A percentile compares a stretch with the other conserved stretches of the same genome.
Conservation (phyloP, 352 stramenopile genomes). For the Globisporangium apiculatum region DNA sequence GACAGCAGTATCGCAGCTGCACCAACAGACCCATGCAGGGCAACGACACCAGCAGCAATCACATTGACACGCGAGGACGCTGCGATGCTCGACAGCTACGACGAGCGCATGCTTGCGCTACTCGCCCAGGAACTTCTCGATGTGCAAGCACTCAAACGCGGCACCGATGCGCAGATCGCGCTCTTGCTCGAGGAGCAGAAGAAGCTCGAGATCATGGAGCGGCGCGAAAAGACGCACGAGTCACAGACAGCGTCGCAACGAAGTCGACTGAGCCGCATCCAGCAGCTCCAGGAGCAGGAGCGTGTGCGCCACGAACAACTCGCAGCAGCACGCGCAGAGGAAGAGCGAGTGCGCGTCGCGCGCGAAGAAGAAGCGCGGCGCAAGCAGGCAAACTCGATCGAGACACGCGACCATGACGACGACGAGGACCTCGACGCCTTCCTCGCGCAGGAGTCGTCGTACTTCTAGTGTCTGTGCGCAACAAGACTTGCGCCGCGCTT, state of each 20-base stretch:
- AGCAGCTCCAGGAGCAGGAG: conserved; percentile 57
- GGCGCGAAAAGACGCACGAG: conserved; percentile 20
- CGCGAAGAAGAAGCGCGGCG: conserved; percentile 24
- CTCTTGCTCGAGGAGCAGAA: conserved; percentile 35
- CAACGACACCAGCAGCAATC: background rate
- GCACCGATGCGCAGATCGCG: conserved; percentile 28
- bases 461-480: conserved; percentile 22
- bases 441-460: conserved; percentile 38
- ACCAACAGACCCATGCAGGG: background rate
- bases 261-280: conserved; percentile 42
- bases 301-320: conserved; percentile 20
- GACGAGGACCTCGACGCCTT: conserved; percentile 60
- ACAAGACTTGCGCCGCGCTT: too few species aligned
- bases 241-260: conserved; percentile 13
- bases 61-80: conserved; percentile 5
- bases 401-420: conserved; percentile 27
- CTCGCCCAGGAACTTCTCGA: conserved; percentile 40
- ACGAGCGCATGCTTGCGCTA: conserved; percentile 29
- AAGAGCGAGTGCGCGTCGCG: conserved; percentile 22
- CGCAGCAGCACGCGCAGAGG: conserved; percentile 6
- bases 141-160: conserved; percentile 35
- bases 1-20: background rate
- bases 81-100: conserved; percentile 23
- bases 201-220: conserved; percentile 34
- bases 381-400: conserved; percentile 32